phyloP scores from a whole-genome alignment of 768 basidiomycete genomes.

The Tricholomella constricta region DNA sequence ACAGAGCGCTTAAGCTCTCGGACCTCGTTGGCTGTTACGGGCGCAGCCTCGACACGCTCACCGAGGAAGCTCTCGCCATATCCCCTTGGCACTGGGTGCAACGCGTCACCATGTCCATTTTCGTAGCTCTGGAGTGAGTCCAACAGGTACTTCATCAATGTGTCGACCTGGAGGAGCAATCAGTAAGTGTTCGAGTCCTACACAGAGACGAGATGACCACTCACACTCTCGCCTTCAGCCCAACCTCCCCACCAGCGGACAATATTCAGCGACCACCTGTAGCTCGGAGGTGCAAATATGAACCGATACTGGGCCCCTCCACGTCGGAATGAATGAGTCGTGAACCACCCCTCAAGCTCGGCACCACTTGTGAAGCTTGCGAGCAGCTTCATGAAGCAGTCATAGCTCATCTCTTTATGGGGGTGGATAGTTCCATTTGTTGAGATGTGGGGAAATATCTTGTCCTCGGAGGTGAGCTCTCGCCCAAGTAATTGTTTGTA shows the following conservation, averaged over 20 bases:
- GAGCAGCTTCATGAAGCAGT: background rate
- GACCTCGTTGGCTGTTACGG: background rate
- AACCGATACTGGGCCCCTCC: constrained; percentile 8
- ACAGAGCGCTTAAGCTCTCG: background rate
- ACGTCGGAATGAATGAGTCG: constrained; percentile 1
- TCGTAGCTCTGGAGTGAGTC: constrained; percentile 35
- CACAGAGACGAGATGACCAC: background rate
- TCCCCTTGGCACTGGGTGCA: constrained; percentile 26
- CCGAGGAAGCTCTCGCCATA: constrained; percentile 28
- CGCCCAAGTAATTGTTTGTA: background rate
- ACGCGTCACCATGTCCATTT: constrained; percentile 27
- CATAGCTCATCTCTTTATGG: background rate
- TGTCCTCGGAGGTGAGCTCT: background rate
- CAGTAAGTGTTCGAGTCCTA: background rate
- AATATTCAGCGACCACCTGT: background rate
- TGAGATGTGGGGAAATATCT: background rate
- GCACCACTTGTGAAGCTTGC: background rate
- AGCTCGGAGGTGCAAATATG: constrained; percentile 1
- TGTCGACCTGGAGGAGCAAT: constrained; percentile 28
- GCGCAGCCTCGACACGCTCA: constrained; percentile 17
- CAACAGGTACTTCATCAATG: constrained; percentile 38
- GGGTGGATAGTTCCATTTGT: background rate
- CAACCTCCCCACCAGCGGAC: constrained; percentile 7
- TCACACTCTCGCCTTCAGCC: background rate
- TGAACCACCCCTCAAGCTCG: background rate